Evolutionary conservation across 768 basidiomycete species (phyloP).

Genomic region (Tephrocybe rancida): DNA sequence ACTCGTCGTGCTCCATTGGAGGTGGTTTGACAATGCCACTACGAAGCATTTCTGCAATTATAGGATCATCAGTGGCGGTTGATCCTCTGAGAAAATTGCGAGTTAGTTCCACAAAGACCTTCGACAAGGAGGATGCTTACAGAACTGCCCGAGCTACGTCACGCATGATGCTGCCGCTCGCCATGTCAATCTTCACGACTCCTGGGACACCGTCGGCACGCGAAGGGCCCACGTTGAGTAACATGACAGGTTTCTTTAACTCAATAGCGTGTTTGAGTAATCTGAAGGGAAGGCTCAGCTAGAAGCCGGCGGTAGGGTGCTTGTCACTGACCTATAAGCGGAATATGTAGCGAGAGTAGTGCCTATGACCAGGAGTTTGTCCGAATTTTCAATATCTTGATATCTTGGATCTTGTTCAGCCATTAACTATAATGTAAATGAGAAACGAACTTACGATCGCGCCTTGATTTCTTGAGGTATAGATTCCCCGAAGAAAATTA

Average conservation of each 20-base stretch:
- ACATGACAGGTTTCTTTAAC: conserved; percentile 72
- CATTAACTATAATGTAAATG: neutral
- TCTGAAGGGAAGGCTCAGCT: conserved; percentile 36
- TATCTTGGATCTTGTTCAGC: conserved; percentile 41
- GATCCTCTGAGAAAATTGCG: conserved; percentile 41
- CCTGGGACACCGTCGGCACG: conserved; percentile 74
- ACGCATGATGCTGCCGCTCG: conserved; percentile 71
- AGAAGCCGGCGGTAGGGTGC: neutral
- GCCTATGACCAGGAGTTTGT: conserved; percentile 79
- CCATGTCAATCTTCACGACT: conserved; percentile 79
- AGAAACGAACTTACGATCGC: conserved; percentile 58
- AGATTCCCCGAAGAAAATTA: conserved; percentile 91
- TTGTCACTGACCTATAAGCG: conserved; percentile 67
- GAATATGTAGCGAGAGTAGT: conserved; percentile 94
- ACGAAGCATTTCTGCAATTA: conserved; percentile 50
- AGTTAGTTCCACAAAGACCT: conserved; percentile 6
- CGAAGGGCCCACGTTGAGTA: conserved; percentile 88
- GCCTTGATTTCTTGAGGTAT: conserved; percentile 67
- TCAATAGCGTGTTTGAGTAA: conserved; percentile 81
- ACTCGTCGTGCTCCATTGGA: conserved; percentile 39
- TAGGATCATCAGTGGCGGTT: conserved; percentile 42
- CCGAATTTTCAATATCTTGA: conserved; percentile 55
- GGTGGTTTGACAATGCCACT: conserved; percentile 62
- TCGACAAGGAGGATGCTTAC: conserved; percentile 43
- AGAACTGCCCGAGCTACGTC: conserved; percentile 61